These are phyloP conservation scores for Phytophthora macrochlamydospora DNA, from an alignment of 352 stramenopile species.

Conservation along the genomic window DNA sequence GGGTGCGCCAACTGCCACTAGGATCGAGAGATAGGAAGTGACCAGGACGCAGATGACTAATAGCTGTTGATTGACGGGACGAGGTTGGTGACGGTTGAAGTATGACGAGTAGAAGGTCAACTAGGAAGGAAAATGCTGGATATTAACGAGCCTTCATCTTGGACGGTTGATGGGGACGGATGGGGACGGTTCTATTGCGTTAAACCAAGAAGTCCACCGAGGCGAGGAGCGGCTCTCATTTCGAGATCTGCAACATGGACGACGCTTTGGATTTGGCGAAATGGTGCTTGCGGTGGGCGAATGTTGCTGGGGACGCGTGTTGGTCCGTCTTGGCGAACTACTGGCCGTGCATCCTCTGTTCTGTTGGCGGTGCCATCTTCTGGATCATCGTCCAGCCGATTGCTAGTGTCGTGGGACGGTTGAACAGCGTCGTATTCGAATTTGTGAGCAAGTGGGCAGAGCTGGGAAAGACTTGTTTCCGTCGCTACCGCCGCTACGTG, in stretches of 20 bases:
- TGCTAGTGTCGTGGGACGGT: background rate
- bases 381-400: background rate
- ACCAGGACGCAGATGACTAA: no score
- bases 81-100: no score
- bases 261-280: background rate
- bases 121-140: no score
- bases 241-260: background rate
- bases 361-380: background rate
- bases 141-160: no score
- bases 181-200: no score
- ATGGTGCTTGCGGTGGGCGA: background rate
- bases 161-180: no score
- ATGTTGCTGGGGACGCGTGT: background rate
- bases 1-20: no score
- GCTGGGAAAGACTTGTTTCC: background rate
- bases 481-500: background rate
- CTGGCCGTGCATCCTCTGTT: background rate
- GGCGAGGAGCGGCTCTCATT: background rate
- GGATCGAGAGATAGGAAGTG: no score
- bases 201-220: background rate
- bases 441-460: background rate
- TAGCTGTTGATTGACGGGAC: no score
- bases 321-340: background rate
- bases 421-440: background rate
- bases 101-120: no score